Conservation (phyloP, 2,329 filamentous ascomycete species). For the Dryadomyces quercivorus region DNA sequence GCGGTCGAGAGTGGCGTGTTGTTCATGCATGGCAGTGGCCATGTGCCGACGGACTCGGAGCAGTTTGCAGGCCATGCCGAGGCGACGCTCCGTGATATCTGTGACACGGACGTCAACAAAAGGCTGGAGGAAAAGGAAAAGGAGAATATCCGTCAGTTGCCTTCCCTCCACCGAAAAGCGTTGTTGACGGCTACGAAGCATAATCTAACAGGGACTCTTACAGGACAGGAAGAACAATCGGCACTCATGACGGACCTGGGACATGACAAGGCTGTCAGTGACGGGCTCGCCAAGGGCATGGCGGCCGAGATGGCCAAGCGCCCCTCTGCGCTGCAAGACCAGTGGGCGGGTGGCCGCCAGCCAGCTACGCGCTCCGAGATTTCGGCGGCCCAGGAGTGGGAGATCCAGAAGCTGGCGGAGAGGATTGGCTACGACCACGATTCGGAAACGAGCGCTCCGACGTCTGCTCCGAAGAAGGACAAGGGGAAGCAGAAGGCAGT, state of each 20-base stretch:
- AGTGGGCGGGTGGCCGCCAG: background rate
- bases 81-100: background rate
- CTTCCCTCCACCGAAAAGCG: background rate
- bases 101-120: background rate
- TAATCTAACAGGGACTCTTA: background rate
- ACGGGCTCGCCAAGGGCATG: background rate
- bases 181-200: background rate
- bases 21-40: no score
- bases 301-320: background rate
- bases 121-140: background rate
- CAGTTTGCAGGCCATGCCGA: background rate
- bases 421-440: background rate
- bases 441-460: no score
- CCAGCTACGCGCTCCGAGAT: background rate
- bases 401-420: background rate
- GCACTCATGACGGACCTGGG: background rate
- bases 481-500: background rate
- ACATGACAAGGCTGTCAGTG: conserved; percentile 6
- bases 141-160: background rate
- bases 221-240: background rate
- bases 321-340: background rate
- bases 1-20: no score
- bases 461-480: no score
- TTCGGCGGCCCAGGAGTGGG: background rate
- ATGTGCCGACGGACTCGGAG: background rate